phyloP scores from a whole-genome alignment of 2,329 filamentous ascomycete species.

The Colletotrichum lupini region DNA sequence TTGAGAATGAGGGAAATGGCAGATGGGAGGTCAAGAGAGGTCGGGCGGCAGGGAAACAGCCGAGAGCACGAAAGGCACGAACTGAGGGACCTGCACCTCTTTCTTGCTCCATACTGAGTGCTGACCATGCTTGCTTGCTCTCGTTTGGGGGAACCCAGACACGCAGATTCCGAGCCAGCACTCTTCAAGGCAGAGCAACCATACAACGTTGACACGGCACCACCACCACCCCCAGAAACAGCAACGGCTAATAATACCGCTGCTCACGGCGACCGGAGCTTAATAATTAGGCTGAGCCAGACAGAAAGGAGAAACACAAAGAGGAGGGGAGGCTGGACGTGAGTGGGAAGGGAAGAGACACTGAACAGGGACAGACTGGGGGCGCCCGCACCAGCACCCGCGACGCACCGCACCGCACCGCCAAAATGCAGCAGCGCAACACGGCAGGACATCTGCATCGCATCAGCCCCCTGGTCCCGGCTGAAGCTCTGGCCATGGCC shows the following conservation, averaged over 20 bases:
- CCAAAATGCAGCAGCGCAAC: conserved; percentile 18
- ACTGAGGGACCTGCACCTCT: neutral
- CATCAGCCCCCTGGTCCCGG: conserved; percentile 36
- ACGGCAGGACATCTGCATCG: conserved; percentile 30
- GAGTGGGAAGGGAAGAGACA: neutral
- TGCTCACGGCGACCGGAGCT: conserved; percentile 14
- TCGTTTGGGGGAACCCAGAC: conserved; percentile 15
- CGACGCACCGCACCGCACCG: conserved; percentile 27
- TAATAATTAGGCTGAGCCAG: conserved; percentile 11
- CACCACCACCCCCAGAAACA: conserved; percentile 6
- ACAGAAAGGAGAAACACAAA: neutral
- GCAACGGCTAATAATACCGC: conserved; percentile 5
- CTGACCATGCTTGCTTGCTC: neutral
- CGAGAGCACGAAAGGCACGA: conserved; percentile 10
- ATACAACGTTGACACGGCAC: conserved; percentile 15
- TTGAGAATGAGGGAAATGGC: neutral
- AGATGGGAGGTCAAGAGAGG: conserved; percentile 9
- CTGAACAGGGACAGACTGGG: neutral
- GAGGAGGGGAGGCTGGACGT: too few relatives aligned
- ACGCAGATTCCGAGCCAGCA: conserved; percentile 23
- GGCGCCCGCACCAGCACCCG: neutral
- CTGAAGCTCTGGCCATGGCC: conserved; percentile 34
- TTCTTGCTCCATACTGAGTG: neutral
- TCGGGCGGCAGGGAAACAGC: conserved; percentile 24
- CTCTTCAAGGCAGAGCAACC: neutral